Conservation (phyloP, 1,139 yeast genomes). For the Scheffersomyces illinoinensis region DNA sequence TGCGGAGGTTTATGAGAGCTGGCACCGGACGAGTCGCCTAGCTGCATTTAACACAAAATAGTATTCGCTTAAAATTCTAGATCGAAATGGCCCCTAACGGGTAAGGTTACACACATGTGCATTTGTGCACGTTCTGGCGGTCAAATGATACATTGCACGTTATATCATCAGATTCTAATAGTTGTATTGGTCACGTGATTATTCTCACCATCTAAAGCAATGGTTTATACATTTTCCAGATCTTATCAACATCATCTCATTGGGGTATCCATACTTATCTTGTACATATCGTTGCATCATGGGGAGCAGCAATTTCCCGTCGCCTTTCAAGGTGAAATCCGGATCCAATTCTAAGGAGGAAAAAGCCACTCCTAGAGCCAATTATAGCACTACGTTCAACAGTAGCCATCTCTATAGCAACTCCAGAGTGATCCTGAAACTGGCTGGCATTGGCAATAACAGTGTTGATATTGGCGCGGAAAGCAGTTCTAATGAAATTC, state of each 20-base stretch:
- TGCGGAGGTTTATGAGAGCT: background rate
- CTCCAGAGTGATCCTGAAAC: background rate
- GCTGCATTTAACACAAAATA: background rate
- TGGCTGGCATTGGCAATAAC: background rate
- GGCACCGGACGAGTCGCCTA: background rate
- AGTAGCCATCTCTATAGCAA: background rate
- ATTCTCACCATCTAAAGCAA: background rate
- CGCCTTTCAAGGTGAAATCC: conserved; percentile 13
- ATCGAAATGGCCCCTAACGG: background rate
- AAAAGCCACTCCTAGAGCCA: background rate
- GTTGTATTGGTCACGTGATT: background rate
- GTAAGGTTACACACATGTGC: background rate
- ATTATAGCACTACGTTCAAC: background rate
- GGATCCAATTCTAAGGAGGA: conserved; percentile 1
- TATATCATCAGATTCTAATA: too few relatives aligned
- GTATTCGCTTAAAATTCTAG: background rate
- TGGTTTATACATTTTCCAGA: background rate
- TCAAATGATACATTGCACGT: background rate
- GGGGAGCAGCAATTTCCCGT: conserved; percentile 14
- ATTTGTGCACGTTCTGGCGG: background rate
- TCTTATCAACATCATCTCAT: background rate
- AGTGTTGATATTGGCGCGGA: background rate
- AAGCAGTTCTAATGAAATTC: conserved; percentile 33
- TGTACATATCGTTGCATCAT: background rate
- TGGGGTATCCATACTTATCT: background rate